Percentiles rank a stretch among this genome's conserved stretches.
Evolutionary conservation across 257 asterid genomes (phyloP).

Genomic region (Capsicum chinense): DNA sequence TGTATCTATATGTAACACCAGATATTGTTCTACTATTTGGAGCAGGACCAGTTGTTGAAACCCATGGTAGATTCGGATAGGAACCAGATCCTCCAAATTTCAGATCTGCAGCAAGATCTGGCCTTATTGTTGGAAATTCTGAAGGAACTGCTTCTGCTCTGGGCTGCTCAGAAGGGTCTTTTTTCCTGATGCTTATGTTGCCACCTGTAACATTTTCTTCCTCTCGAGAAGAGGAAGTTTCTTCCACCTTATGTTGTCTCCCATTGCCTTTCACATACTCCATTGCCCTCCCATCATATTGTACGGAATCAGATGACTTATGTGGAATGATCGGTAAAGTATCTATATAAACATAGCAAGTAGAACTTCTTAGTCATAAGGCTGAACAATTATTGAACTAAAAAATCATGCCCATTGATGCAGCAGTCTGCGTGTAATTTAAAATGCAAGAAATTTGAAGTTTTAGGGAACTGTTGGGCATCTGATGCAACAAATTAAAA

Average conservation of each 20-base stretch:
- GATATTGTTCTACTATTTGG: constrained; percentile 89
- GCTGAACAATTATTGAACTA: constrained; percentile 3
- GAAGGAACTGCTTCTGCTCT: constrained; percentile 60
- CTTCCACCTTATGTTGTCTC: constrained; percentile 63
- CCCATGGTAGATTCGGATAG: constrained; percentile 93
- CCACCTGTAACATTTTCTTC: constrained; percentile 56
- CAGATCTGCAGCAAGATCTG: constrained; percentile 82
- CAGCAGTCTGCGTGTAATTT: background rate
- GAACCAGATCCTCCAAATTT: constrained; percentile 91
- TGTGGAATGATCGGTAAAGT: constrained; percentile 45
- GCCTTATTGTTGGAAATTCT: constrained; percentile 81
- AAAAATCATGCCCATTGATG: background rate
- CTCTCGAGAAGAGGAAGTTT: constrained; percentile 56
- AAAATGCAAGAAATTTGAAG: constrained; percentile 6
- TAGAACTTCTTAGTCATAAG: constrained; percentile 28
- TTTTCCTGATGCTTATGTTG: constrained; percentile 44
- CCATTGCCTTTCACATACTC: constrained; percentile 58
- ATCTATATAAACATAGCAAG: constrained; percentile 34
- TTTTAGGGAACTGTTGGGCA: background rate
- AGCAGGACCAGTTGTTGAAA: constrained; percentile 79
- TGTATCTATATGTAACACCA: constrained; percentile 84
- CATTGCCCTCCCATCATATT: constrained; percentile 56
- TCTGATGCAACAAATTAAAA: background rate
- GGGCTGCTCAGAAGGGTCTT: constrained; percentile 56
- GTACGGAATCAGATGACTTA: constrained; percentile 59